Percentiles rank a stretch among this genome's conserved stretches.
phyloP scores from a whole-genome alignment of 371 early-diverging fungal species.

The Cladochytrium tenue region DNA sequence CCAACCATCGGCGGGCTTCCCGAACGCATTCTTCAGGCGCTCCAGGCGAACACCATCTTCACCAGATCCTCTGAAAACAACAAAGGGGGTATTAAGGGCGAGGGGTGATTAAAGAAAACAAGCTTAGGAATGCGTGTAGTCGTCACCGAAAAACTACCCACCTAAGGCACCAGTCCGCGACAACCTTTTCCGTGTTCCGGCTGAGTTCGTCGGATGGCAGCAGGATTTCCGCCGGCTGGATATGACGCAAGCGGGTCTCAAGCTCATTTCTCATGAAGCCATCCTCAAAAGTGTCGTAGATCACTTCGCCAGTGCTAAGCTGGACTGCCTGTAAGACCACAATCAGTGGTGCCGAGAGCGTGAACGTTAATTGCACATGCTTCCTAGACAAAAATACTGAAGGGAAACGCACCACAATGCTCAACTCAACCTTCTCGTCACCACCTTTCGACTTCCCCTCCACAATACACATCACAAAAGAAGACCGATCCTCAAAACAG shows the following conservation, averaged over 20 bases:
- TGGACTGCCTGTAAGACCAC: conserved; percentile 58
- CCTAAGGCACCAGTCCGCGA: conserved; percentile 20
- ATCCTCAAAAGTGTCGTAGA: conserved; percentile 77
- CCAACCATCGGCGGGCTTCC: conserved; percentile 29
- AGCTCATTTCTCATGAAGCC: conserved; percentile 68
- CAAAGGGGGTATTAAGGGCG: too few species aligned
- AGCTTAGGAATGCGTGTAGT: too few species aligned
- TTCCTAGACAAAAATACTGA: background rate
- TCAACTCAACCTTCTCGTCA: conserved; percentile 36
- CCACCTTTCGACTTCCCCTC: conserved; percentile 54
- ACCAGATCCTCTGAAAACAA: conserved; percentile 8
- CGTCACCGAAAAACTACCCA: too few species aligned
- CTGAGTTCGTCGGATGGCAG: conserved; percentile 47
- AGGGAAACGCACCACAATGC: conserved; percentile 23
- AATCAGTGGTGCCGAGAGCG: background rate
- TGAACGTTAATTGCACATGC: background rate
- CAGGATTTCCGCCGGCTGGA: conserved; percentile 77
- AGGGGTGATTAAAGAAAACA: too few species aligned
- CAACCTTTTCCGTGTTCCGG: conserved; percentile 25
- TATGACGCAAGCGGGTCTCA: conserved; percentile 75
- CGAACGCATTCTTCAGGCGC: conserved; percentile 52
- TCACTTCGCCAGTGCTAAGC: conserved; percentile 70
- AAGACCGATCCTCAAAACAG: conserved; percentile 6
- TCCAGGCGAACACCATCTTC: conserved; percentile 63
- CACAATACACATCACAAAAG: conserved; percentile 60